Conservation (phyloP, 1,284 basidiomycete genomes). For the Moesziomyces parantarcticus region DNA sequence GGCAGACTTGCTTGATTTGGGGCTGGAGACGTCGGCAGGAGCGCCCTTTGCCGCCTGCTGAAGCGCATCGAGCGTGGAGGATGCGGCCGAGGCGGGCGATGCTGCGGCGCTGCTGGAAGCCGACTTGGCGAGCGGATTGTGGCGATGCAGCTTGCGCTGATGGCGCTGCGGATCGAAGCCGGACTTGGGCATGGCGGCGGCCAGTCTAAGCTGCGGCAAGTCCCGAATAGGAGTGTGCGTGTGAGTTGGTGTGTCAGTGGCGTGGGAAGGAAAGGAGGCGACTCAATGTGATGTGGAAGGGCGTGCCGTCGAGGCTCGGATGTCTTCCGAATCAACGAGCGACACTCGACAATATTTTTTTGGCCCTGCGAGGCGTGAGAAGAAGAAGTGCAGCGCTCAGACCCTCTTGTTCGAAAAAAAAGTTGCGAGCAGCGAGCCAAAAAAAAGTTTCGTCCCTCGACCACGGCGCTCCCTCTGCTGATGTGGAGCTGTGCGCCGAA, state of each 20-base stretch:
- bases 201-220: not conserved
- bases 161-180: slow-evolving; percentile 54
- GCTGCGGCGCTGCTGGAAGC: slow-evolving; percentile 12
- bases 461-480: no score
- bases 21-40: not conserved
- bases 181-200: slow-evolving; percentile 52
- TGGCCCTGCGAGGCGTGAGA: not conserved
- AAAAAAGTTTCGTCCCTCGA: no score
- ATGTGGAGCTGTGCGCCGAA: not conserved
- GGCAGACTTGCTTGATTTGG: not conserved
- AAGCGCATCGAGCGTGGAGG: slow-evolving; percentile 27
- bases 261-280: no score
- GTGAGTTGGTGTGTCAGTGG: no score
- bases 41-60: slow-evolving; percentile 21
- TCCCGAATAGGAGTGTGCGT: not conserved
- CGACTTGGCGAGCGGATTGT: slow-evolving; percentile 49
- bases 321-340: not conserved
- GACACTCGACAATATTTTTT: not conserved
- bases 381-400: slow-evolving; percentile 1
- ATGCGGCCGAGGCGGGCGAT: slow-evolving; percentile 15
- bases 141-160: slow-evolving; percentile 45
- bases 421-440: not conserved
- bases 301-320: no score
- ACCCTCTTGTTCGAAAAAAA: slow-evolving; percentile 3
- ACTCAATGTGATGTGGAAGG: no score